Evolutionary conservation across 805 yeast species (phyloP).

Genomic region (Wickerhamomyces subpelliculosus): DNA sequence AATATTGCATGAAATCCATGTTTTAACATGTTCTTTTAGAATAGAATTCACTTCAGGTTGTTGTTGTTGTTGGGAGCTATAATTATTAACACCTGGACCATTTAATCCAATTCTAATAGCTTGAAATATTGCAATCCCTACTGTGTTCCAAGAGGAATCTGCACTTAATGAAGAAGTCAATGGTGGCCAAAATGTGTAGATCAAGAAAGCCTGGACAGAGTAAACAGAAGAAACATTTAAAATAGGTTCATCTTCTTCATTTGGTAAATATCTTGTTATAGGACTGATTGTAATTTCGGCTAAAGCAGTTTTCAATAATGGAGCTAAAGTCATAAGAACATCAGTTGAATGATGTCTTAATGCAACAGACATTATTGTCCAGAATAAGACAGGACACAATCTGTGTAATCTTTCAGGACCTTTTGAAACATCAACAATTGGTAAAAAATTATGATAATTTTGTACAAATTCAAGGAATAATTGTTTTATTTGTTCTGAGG

Average conservation of each 20-base stretch:
- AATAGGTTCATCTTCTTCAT: constrained; percentile 73
- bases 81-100: constrained; percentile 52
- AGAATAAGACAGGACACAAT: constrained; percentile 82
- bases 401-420: constrained; percentile 80
- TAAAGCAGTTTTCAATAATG: constrained; percentile 63
- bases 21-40: constrained; percentile 71
- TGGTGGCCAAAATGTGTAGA: constrained; percentile 95
- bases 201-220: constrained; percentile 86
- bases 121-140: constrained; percentile 87
- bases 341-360: constrained; percentile 51
- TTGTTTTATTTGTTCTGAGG: constrained; percentile 51
- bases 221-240: constrained; percentile 86
- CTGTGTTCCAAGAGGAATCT: constrained; percentile 92
- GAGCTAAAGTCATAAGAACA: constrained; percentile 52
- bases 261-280: constrained; percentile 74
- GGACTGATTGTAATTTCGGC: constrained; percentile 90
- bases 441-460: constrained; percentile 80
- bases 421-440: constrained; percentile 73
- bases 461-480: constrained; percentile 64
- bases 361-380: constrained; percentile 89
- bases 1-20: constrained; percentile 92
- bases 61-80: constrained; percentile 34
- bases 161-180: constrained; percentile 90
- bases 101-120: constrained; percentile 91
- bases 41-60: constrained; percentile 24